Conservation (phyloP, 1,284 basidiomycete species). For the Somion occarium region DNA sequence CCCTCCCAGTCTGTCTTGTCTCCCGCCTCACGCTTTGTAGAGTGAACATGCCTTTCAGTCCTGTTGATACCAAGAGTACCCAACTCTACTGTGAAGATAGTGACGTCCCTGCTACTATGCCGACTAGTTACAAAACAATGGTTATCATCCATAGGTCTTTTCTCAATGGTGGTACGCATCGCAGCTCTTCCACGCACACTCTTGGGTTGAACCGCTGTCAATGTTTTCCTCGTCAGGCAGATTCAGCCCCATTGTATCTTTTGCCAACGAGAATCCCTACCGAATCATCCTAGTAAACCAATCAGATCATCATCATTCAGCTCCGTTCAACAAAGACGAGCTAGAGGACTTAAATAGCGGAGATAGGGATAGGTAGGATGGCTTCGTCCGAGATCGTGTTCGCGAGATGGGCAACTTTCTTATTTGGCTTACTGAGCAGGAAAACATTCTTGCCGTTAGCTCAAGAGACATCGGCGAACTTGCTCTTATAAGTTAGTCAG, state of each 20-base stretch:
- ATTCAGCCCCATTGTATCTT: background rate
- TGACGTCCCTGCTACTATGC: background rate
- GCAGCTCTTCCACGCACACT: background rate
- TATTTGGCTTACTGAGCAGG: background rate
- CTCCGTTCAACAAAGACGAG: background rate
- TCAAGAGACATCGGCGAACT: background rate
- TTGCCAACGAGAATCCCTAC: background rate
- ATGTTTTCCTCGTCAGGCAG: no score
- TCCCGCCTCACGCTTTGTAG: no score
- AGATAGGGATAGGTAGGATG: background rate
- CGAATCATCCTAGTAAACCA: constrained; percentile 1
- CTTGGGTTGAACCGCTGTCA: no score
- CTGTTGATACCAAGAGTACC: background rate
- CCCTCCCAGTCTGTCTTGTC: no score
- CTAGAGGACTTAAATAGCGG: background rate
- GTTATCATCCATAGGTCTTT: background rate
- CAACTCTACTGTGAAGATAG: constrained; percentile 2
- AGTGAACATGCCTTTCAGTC: constrained; percentile 1
- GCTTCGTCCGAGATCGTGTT: background rate
- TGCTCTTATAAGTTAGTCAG: background rate
- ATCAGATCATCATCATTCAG: background rate
- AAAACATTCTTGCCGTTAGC: background rate
- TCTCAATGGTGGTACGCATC: background rate
- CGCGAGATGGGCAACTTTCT: background rate
- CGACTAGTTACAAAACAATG: background rate